Base-by-base conservation (phyloP, 441 rosid genomes). In the Adansonia madagascariensis region DNA sequence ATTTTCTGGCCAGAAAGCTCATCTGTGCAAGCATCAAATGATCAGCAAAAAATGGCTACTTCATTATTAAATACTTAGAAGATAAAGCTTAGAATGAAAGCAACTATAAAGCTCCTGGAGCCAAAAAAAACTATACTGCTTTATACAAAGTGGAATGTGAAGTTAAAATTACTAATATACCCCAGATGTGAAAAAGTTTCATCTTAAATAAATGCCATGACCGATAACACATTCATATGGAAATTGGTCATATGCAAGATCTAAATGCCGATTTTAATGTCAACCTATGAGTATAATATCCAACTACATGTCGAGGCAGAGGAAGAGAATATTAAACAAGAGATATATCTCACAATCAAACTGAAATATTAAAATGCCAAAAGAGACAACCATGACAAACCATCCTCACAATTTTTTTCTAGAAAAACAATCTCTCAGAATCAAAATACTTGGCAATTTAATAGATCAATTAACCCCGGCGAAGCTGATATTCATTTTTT, bases 1-100 rank as follows among this genome's bases (percentile, higher is more conserved):
- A 84, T 76, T 82, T 89, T 92, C 84, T 86, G 88, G 67, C 84
- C 93, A 80, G 91, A 84, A 74, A 97, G 86, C 88, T 97, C 98
- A 88, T 97, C 99, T 96, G 89, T 78, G 63, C 60, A 79, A 35
- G 77, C 75, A 79, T 44, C 59, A 80, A 47, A 12, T 8, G 43
- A 83, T 70, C 66, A 75, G 41, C 47, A 70, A 63, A 71, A 46
- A 77, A 75, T 64, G 49, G 74, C 74, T 53, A 82, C 39, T 71
- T 70, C 52, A 77, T 46, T 53, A 64, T 44, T 60, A 35, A 59
- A 35, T 39, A 10, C 39, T 43, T 66, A 6, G 22, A 35, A 24
- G 6, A 55, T 71, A 17, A 55, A 71, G 53, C 75, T 55, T 56
- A 72, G 31, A 56, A 18, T 18, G 52, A 55, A 72, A 71, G 10